phyloP scores from a whole-genome alignment of 2,329 filamentous ascomycete species.

The Cladophialophora exuberans region DNA sequence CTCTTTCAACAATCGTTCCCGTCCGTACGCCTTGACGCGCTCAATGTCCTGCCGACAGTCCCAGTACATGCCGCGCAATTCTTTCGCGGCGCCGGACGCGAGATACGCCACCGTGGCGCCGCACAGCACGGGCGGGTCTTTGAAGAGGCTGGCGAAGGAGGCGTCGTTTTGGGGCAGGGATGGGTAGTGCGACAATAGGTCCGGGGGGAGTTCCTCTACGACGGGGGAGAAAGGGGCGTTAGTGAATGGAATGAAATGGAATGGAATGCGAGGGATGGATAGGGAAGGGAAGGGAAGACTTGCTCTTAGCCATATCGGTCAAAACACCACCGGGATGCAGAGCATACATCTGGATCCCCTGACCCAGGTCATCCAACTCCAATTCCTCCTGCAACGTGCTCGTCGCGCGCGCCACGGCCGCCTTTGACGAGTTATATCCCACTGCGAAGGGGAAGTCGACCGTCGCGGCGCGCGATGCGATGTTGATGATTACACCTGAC shows the following conservation, averaged over 20 bases:
- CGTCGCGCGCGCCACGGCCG: slow-evolving; percentile 19
- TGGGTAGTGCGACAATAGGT: slow-evolving; percentile 17
- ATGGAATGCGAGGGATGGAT: background rate
- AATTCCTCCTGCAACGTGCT: slow-evolving; percentile 25
- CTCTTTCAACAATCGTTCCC: slow-evolving; percentile 17
- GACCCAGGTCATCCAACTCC: slow-evolving; percentile 21
- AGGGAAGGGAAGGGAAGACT: background rate
- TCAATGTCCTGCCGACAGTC: slow-evolving; percentile 28
- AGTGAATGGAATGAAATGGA: background rate
- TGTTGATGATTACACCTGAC: slow-evolving; percentile 24
- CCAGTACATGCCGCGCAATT: slow-evolving; percentile 22
- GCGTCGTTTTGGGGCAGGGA: slow-evolving; percentile 5
- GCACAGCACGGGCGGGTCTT: slow-evolving; percentile 24
- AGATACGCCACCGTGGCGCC: slow-evolving; percentile 25
- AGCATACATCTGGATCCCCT: slow-evolving; percentile 20
- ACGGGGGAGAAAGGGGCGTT: background rate
- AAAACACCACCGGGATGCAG: slow-evolving; percentile 23
- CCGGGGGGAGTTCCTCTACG: slow-evolving; percentile 12
- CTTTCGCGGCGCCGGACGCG: slow-evolving; percentile 21
- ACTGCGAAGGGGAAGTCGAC: slow-evolving; percentile 24
- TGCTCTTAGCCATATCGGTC: slow-evolving; percentile 18
- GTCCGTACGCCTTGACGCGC: slow-evolving; percentile 12
- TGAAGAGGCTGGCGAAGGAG: slow-evolving; percentile 22
- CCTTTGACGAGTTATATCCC: slow-evolving; percentile 24
- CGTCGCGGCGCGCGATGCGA: slow-evolving; percentile 24